Evolutionary conservation across 1,284 basidiomycete genomes (phyloP).

Genomic region (Amylostereum chailletii): DNA sequence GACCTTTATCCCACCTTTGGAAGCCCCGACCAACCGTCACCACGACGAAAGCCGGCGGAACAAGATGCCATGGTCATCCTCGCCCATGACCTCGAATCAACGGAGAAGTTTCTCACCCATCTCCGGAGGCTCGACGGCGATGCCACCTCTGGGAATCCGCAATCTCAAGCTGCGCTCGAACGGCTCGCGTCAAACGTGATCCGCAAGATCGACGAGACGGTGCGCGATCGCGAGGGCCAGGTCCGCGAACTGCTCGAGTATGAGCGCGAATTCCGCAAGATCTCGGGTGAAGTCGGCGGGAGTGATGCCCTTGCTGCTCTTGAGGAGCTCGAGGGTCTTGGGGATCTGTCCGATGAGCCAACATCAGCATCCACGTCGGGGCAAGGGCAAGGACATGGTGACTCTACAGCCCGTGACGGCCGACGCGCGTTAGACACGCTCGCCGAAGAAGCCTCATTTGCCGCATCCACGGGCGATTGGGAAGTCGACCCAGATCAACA

Average conservation of each 20-base stretch:
- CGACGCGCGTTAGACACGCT: conserved; percentile 27
- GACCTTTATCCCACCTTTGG: conserved; percentile 36
- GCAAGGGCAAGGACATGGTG: neutral
- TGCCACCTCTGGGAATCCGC: conserved; percentile 12
- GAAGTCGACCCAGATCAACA: conserved; percentile 47
- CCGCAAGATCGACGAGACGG: conserved; percentile 63
- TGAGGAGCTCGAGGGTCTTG: conserved; percentile 47
- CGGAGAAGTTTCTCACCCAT: conserved; percentile 66
- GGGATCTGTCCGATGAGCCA: conserved; percentile 34
- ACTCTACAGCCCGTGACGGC: neutral
- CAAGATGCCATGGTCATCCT: conserved; percentile 66
- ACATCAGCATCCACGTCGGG: conserved; percentile 11
- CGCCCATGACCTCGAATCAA: conserved; percentile 63
- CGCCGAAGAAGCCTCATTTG: conserved; percentile 35
- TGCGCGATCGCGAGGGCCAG: conserved; percentile 68
- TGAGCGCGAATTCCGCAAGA: conserved; percentile 71
- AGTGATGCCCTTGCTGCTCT: conserved; percentile 61
- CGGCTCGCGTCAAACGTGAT: conserved; percentile 68
- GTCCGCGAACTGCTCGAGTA: conserved; percentile 66
- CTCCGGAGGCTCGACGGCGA: conserved; percentile 61
- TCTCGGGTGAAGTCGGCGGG: conserved; percentile 67
- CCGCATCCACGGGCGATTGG: conserved; percentile 39
- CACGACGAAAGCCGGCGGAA: conserved; percentile 28
- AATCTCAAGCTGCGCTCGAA: conserved; percentile 48
- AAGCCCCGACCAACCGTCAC: conserved; percentile 25